Evolutionary conservation across 2,329 filamentous ascomycete genomes (phyloP).

Genomic region (Beauveria sp.): DNA sequence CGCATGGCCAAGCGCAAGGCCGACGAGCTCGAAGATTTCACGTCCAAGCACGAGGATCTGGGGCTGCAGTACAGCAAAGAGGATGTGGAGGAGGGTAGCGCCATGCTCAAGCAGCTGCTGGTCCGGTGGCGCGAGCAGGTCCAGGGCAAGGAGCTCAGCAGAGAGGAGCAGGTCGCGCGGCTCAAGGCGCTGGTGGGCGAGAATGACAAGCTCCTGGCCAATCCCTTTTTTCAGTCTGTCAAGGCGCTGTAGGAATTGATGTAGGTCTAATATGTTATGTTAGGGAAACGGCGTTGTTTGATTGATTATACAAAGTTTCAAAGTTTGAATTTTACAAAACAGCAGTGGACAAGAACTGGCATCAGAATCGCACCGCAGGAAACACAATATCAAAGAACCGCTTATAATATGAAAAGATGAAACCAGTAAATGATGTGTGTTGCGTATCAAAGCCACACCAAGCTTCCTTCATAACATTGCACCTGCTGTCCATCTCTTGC

Average conservation of each 20-base stretch:
- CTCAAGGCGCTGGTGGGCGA: constrained; percentile 72
- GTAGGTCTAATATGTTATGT: neutral
- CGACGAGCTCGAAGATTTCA: constrained; percentile 95
- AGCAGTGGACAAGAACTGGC: no score
- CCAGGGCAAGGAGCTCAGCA: constrained; percentile 46
- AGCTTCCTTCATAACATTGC: neutral
- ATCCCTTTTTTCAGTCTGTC: constrained; percentile 64
- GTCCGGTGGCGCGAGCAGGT: constrained; percentile 78
- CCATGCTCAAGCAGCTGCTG: constrained; percentile 74
- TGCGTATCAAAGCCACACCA: neutral
- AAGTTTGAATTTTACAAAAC: no score
- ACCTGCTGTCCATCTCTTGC: neutral
- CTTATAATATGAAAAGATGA: neutral
- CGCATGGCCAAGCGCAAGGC: constrained; percentile 99
- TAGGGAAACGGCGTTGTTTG: neutral
- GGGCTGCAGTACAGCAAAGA: constrained; percentile 62
- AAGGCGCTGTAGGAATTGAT: constrained; percentile 37
- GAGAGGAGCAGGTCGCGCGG: constrained; percentile 68
- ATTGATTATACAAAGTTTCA: no score
- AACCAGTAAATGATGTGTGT: neutral
- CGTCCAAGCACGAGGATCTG: constrained; percentile 61
- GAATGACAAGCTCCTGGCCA: constrained; percentile 56
- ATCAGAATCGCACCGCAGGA: no score
- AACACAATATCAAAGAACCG: neutral
- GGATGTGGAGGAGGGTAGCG: constrained; percentile 84